Evolutionary conservation across 495 filamentous ascomycete genomes (phyloP).

Genomic region (Penicillium verhagenii): DNA sequence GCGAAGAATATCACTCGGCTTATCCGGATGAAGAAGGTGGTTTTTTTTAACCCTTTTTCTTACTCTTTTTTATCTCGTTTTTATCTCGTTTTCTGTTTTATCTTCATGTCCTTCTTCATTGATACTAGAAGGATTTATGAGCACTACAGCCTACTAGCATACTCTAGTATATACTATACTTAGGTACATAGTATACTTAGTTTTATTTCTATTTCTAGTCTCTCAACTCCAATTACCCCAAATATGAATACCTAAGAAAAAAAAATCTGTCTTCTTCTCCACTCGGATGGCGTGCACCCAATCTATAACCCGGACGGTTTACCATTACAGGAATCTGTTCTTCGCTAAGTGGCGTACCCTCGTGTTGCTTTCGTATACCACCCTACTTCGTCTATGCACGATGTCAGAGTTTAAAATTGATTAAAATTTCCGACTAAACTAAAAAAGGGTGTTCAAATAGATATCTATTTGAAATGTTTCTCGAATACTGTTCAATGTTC

Average conservation of each 20-base stretch:
- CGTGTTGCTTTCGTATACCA: constrained; percentile 7
- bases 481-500: not conserved
- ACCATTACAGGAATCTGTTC: constrained; percentile 1
- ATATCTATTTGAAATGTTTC: no score
- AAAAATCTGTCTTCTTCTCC: not conserved
- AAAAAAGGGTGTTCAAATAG: no score
- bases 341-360: constrained; percentile 8
- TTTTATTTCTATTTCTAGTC: not conserved
- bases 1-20: constrained; percentile 3
- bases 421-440: no score
- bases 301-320: constrained; percentile 1
- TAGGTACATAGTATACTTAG: no score
- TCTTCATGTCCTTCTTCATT: not conserved
- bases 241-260: not conserved
- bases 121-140: no score
- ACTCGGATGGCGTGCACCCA: constrained; percentile 1
- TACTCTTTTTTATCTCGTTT: not conserved
- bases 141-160: no score
- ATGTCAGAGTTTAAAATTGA: no score
- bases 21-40: constrained; percentile 31
- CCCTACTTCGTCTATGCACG: not conserved
- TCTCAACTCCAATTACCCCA: not conserved
- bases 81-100: not conserved
- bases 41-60: constrained; percentile 7
- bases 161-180: no score